Conservation (phyloP, 1,284 basidiomycete species). For the Irpex sp. region DNA sequence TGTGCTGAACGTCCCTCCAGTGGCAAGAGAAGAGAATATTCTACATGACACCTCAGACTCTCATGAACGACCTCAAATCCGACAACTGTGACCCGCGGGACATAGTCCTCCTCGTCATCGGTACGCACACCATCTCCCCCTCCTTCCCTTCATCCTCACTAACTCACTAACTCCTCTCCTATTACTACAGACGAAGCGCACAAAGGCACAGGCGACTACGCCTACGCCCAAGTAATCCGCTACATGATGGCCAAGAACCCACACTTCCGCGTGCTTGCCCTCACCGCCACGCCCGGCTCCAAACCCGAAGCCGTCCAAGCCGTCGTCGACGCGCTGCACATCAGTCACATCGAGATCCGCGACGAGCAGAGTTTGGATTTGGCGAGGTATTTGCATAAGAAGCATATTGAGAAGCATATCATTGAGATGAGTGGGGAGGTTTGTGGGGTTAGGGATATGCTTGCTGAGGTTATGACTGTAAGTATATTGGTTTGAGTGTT, state of each 20-base stretch:
- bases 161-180: too few relatives aligned
- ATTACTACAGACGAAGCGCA: slow-evolving; percentile 85
- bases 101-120: slow-evolving; percentile 81
- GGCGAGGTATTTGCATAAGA: slow-evolving; percentile 84
- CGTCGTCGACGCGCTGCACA: slow-evolving; percentile 95
- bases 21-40: slow-evolving; percentile 90
- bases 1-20: slow-evolving; percentile 31
- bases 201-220: slow-evolving; percentile 88
- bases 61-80: slow-evolving; percentile 82
- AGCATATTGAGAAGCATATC: slow-evolving; percentile 73
- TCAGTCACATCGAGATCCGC: slow-evolving; percentile 93
- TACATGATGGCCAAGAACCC: slow-evolving; percentile 93
- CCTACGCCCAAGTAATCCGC: slow-evolving; percentile 89
- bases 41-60: slow-evolving; percentile 97
- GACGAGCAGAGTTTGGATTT: slow-evolving; percentile 92
- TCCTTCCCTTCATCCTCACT: too few relatives aligned
- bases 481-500: too few relatives aligned
- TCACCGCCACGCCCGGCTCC: slow-evolving; percentile 94
- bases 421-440: slow-evolving; percentile 67
- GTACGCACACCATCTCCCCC: slow-evolving; percentile 32
- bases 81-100: slow-evolving; percentile 77
- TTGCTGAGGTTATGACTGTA: slow-evolving; percentile 74
- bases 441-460: slow-evolving; percentile 48
- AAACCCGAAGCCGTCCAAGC: slow-evolving; percentile 85
- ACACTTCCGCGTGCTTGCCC: slow-evolving; percentile 88